Evolutionary conservation across 106 monocot species (phyloP).

Genomic region (Apostasia ramifera): DNA sequence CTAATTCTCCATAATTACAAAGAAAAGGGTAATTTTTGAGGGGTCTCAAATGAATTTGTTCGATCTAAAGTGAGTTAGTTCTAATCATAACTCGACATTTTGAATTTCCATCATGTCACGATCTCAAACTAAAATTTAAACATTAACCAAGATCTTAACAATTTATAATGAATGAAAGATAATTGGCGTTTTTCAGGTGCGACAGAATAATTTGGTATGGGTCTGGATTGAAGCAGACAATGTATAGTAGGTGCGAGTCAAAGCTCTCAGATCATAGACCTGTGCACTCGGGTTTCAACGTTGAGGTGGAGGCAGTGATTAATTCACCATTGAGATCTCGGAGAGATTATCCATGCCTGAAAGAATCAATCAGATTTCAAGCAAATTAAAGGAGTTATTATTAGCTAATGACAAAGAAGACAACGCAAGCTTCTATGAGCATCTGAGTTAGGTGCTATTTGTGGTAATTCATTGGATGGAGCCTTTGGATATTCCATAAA

Average conservation of each 20-base stretch:
- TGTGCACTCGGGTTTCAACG: conserved; percentile 27
- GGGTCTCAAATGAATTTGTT: too few species aligned
- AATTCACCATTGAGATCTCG: conserved; percentile 1
- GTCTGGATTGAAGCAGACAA: conserved; percentile 23
- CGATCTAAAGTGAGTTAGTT: too few species aligned
- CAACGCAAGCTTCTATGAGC: background rate
- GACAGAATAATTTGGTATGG: conserved; percentile 53
- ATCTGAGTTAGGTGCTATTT: too few species aligned
- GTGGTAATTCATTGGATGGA: too few species aligned
- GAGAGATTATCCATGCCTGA: conserved; percentile 26
- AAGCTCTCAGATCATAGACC: conserved; percentile 50
- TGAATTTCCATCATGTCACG: too few species aligned
- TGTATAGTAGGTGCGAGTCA: conserved; percentile 30
- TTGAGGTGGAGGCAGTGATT: conserved; percentile 14
- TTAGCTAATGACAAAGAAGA: background rate
- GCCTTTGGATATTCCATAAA: too few species aligned
- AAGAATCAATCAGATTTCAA: conserved; percentile 7
- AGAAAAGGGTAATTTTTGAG: too few species aligned
- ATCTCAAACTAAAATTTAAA: too few species aligned
- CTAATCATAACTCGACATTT: too few species aligned
- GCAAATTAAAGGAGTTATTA: conserved; percentile 1
- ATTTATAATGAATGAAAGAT: too few species aligned
- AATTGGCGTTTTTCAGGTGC: conserved; percentile 22
- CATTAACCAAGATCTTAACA: too few species aligned
- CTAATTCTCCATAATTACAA: background rate